Percentiles rank a stretch among this genome's conserved stretches.
Evolutionary conservation across 106 monocot genomes (phyloP).

Genomic region (Chionographis japonica): DNA sequence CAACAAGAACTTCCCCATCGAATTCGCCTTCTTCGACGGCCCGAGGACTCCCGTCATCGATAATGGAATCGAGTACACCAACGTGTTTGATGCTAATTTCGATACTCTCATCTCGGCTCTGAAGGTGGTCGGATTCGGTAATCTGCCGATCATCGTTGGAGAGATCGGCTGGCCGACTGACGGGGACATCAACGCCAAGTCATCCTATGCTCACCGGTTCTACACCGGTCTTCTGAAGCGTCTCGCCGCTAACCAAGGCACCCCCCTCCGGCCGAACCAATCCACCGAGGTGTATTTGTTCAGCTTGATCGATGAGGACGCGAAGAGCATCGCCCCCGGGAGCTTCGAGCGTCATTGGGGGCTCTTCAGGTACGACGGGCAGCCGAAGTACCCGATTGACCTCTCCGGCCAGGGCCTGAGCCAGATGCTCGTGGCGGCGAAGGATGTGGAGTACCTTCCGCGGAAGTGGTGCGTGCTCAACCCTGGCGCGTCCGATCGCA

Average conservation of each 20-base stretch:
- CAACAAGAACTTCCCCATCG: conserved; percentile 38
- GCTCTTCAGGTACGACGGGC: conserved; percentile 52
- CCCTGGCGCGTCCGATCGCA: conserved; percentile 21
- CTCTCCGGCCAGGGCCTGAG: conserved; percentile 40
- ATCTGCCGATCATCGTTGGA: conserved; percentile 40
- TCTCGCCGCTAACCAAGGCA: conserved; percentile 32
- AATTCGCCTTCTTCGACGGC: conserved; percentile 65
- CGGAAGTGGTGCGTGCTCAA: conserved; percentile 52
- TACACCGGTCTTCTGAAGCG: conserved; percentile 34
- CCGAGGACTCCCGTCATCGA: conserved; percentile 5
- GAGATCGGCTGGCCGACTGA: conserved; percentile 58
- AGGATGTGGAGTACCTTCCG: conserved; percentile 39
- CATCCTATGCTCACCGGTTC: conserved; percentile 32
- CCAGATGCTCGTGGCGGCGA: conserved; percentile 26
- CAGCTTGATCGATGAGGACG: conserved; percentile 61
- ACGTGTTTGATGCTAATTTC: conserved; percentile 67
- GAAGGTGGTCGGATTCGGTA: conserved; percentile 22
- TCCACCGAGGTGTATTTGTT: conserved; percentile 55
- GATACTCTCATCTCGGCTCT: conserved; percentile 48
- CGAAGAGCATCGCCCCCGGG: conserved; percentile 60
- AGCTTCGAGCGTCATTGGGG: conserved; percentile 73
- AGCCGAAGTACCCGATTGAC: conserved; percentile 57
- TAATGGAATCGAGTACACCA: conserved; percentile 33
- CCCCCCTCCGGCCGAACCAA: conserved; percentile 30
- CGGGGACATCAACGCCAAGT: conserved; percentile 42